Evolutionary conservation across 1,284 basidiomycete genomes (phyloP), one percentile per base, ranked within the genome.

Genomic region (Fomitiporia mediterranea): DNA sequence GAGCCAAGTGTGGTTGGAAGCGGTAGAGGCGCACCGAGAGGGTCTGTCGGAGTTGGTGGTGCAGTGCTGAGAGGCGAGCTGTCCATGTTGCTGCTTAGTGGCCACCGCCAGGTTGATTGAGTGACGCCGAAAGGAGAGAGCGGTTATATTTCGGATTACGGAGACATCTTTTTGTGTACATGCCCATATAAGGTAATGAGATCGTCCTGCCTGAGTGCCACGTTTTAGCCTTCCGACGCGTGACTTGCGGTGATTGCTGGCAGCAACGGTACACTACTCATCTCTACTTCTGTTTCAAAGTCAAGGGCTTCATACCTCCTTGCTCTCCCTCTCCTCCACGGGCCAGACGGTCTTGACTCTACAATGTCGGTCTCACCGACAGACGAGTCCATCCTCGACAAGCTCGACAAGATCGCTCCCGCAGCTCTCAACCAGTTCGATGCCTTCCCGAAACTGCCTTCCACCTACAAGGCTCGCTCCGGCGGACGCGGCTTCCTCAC

Each of bases 401-500:
- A 80, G 66, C 76, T 86, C 56, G 81, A 85, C 66, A 67, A 77
- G 2, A 72, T 78, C 19, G 77, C 79, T n/a, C 80, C 82, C 17
- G 74, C 76, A 39, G 53, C 65, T 8, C 69, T 82, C 55, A 72
- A 73, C 23, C 69, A 81, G 62, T 87, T 91, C 72, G 89, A 91
- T 74, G 91, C 92, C 0, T 94, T 94, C 66, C 91, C 91, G 48
- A 94, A 97, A 71, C 77, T 94, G 4, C 90, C 92, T 25, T 81
- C 90, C 11, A 87, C 91, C 0, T 98, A 98, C 79, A 92, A 89
- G 64, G 72, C 86, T 21, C 84, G 89, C 56, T 93, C 94, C 2
- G 84, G 89, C 61, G 83, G 88, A 17, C 88, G 96, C 47, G 96
- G 96, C 0, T 80, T 96, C 66, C 73, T 96, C 66, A 98, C 96